Conservation (phyloP, 2,329 filamentous ascomycete species). For the Neonectria punicea region DNA sequence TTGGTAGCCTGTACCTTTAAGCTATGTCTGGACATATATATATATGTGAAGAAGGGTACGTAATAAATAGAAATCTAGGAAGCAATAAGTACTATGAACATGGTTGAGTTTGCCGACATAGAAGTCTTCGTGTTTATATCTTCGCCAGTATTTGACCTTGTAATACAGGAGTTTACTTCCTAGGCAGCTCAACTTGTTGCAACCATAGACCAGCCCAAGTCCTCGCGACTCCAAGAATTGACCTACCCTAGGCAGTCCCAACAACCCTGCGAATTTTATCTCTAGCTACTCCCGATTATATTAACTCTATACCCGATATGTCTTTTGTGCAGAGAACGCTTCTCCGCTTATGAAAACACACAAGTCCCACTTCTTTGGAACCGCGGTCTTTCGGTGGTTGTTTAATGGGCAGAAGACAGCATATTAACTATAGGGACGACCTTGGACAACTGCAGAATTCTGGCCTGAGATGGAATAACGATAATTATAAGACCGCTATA, state of each 20-base stretch:
- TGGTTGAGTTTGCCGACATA: background rate
- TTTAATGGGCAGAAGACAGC: background rate
- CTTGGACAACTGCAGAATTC: background rate
- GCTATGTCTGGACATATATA: background rate
- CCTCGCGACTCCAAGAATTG: no score
- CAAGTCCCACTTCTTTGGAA: no score
- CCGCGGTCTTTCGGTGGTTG: background rate
- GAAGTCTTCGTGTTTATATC: background rate
- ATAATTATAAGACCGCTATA: background rate
- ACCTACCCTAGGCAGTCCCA: no score
- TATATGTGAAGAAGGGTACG: background rate
- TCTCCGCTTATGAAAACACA: no score
- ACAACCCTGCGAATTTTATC: no score
- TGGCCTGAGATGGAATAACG: background rate
- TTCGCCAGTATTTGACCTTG: background rate
- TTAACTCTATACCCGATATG: no score
- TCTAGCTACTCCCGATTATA: no score
- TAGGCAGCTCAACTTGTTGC: no score
- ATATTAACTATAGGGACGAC: background rate
- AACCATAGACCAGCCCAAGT: no score
- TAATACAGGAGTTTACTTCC: background rate
- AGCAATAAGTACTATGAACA: background rate
- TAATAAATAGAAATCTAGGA: background rate
- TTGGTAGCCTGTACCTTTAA: slow-evolving; percentile 54
- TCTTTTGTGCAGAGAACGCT: no score